Evolutionary conservation across 805 yeast species (phyloP).

Genomic region (Candida orba): DNA sequence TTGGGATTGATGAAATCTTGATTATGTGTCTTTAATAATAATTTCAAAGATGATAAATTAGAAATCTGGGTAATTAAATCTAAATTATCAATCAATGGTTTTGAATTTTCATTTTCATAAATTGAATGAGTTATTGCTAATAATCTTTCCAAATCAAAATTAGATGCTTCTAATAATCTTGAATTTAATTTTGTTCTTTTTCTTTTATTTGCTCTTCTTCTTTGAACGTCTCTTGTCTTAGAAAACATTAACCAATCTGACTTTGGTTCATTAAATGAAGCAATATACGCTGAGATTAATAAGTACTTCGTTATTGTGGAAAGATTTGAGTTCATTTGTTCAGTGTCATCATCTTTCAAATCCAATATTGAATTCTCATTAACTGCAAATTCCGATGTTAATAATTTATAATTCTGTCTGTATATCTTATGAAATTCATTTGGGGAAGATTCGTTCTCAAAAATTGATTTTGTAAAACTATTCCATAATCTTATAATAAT

Average conservation of each 20-base stretch:
- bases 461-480: slow-evolving; percentile 15
- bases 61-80: slow-evolving; percentile 29
- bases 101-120: slow-evolving; percentile 36
- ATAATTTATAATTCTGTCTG: slow-evolving; percentile 24
- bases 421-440: slow-evolving; percentile 22
- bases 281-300: slow-evolving; percentile 75
- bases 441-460: slow-evolving; percentile 8
- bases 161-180: slow-evolving; percentile 59
- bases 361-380: slow-evolving; percentile 4
- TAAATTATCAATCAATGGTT: slow-evolving; percentile 25
- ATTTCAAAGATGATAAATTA: slow-evolving; percentile 28
- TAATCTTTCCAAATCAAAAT: slow-evolving; percentile 72
- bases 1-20: slow-evolving; percentile 56
- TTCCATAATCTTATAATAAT: slow-evolving; percentile 19
- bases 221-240: slow-evolving; percentile 42
- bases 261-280: slow-evolving; percentile 67
- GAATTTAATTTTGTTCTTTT: slow-evolving; percentile 43
- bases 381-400: slow-evolving; percentile 28
- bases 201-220: slow-evolving; percentile 30
- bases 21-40: slow-evolving; percentile 27
- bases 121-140: slow-evolving; percentile 75
- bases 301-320: slow-evolving; percentile 60
- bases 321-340: slow-evolving; percentile 23
- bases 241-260: slow-evolving; percentile 69
- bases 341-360: slow-evolving; percentile 7